Conservation (phyloP, 305 asterid genomes). For the Solanum hybrid region DNA sequence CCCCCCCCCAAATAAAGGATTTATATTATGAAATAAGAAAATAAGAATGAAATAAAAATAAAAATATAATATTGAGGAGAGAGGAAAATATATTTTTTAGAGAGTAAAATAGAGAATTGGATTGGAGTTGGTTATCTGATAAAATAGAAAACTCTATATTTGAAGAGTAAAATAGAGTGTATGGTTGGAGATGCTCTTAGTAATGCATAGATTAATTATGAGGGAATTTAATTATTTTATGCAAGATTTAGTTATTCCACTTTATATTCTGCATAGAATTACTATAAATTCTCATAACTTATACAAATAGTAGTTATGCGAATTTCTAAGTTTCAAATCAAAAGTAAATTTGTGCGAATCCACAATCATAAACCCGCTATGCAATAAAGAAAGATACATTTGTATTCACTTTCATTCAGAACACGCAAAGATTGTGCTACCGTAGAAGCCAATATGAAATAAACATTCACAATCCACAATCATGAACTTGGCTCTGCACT, state of each 20-base stretch:
- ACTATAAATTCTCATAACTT: not conserved
- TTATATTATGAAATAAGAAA: too few species aligned
- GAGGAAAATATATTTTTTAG: too few species aligned
- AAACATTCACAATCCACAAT: not conserved
- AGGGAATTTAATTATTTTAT: not conserved
- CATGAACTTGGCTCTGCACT: not conserved
- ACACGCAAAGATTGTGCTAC: not conserved
- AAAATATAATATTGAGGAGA: too few species aligned
- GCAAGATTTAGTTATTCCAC: not conserved
- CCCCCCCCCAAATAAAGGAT: too few species aligned
- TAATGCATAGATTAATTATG: not conserved
- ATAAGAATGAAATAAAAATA: too few species aligned
- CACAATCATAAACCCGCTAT: not conserved
- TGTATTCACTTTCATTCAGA: not conserved
- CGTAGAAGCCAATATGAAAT: not conserved
- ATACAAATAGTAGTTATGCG: not conserved
- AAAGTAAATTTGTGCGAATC: not conserved
- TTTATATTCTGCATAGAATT: not conserved
- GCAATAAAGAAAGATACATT: not conserved
- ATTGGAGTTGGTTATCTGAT: too few species aligned
- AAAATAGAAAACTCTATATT: too few species aligned
- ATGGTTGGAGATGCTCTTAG: too few species aligned
- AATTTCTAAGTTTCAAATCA: not conserved
- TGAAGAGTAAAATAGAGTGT: too few species aligned
- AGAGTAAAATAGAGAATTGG: too few species aligned